phyloP scores from a whole-genome alignment of 169 alveolate genomes.

The Plasmodium chabaudi region DNA sequence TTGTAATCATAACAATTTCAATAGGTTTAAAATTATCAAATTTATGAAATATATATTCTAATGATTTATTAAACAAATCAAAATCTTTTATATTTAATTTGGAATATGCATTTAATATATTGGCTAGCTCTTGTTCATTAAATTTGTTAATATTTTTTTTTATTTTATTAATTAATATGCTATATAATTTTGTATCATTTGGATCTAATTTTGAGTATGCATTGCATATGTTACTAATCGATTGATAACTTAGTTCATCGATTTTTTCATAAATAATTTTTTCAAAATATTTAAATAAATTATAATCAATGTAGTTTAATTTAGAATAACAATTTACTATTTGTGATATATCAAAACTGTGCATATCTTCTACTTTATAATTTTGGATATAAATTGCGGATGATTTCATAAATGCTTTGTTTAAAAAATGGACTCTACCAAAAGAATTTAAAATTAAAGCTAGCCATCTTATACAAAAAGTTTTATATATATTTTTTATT shows the following conservation, averaged over 20 bases:
- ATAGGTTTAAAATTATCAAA: conserved; percentile 25
- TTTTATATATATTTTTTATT: conserved; percentile 10
- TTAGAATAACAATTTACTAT: conserved; percentile 39
- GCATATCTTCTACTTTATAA: conserved; percentile 24
- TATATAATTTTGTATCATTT: not conserved
- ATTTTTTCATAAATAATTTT: conserved; percentile 16
- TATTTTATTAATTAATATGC: not conserved
- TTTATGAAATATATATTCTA: conserved; percentile 3
- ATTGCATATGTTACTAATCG: conserved; percentile 61
- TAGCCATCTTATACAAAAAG: conserved; percentile 34
- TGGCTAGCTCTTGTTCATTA: conserved; percentile 56
- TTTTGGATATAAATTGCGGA: conserved; percentile 6
- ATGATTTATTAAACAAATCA: conserved; percentile 19
- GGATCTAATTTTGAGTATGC: conserved; percentile 26
- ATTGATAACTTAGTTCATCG: conserved; percentile 40
- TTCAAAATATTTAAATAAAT: conserved; percentile 19
- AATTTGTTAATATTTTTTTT: conserved; percentile 15
- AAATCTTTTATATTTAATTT: conserved; percentile 6
- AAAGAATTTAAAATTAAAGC: conserved; percentile 48
- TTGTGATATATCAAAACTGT: conserved; percentile 66
- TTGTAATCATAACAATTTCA: conserved; percentile 57
- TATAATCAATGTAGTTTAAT: conserved; percentile 29
- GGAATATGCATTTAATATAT: conserved; percentile 41
- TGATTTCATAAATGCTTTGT: conserved; percentile 10
- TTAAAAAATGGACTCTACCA: conserved; percentile 31